Base-by-base conservation (phyloP, 2,329 filamentous ascomycete species). In the Trichophyton schoenleinii region DNA sequence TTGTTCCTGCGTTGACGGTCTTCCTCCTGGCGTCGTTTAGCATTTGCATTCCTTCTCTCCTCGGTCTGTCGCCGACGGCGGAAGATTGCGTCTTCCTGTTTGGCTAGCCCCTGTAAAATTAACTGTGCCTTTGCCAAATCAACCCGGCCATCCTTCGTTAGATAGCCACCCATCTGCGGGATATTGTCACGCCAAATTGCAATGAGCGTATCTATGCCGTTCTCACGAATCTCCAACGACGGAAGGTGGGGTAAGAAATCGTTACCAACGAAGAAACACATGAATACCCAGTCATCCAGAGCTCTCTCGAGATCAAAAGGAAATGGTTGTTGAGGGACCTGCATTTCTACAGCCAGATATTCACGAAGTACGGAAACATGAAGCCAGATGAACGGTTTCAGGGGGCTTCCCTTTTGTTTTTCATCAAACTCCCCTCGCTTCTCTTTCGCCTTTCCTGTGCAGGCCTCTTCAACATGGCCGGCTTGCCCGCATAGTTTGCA, bases 251-350 rank as follows among this genome's bases (percentile, higher is more conserved):
- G 94, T 67, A 99, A 78, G 77, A 99, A 99, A 78, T 99, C 95
- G 74, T 99, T 99, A 67, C 92, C 92, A 61, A 97, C 92, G 72
- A 97, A 97, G 77, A 95, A 97, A 77, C 92, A 97, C 85, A 97
- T 94, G 73, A 97, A 97, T 13, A 97, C 90, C 94, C 92, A 97
- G 72, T 97, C 92, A 74, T 97, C 94, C 63, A 97, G 83, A 28
- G 91, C 91, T 66, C 94, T 86, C 75, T 99, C 94, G 52, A 99
- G 80, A 71, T 99, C 91, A 74, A 95, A 97, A 60, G 84, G 83
- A 75, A 97, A 97, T 1, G 87, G 86, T 66, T 96, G 83, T 61
- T 85, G 83, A 18, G 89, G 87, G 38, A 96, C 86, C 69, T 88
- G 83, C 68, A 99, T 84, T 75, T 99, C 94, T 59, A 89, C 87